These are phyloP conservation scores for Colletotrichum falcatum DNA, from an alignment of 2,329 filamentous ascomycete genomes.

Conservation along the genomic window DNA sequence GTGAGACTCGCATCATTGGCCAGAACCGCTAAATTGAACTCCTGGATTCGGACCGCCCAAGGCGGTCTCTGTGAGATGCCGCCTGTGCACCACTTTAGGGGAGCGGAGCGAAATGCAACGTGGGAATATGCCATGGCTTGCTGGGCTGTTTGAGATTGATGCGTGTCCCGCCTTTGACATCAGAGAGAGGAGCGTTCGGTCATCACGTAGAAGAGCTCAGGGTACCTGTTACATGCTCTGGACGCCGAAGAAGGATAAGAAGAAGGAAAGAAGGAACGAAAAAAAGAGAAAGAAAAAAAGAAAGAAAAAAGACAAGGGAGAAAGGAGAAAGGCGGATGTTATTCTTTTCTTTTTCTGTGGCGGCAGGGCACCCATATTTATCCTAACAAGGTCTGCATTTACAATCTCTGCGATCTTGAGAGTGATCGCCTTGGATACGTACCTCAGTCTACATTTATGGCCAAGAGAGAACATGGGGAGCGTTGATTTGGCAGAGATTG, in stretches of 20 bases:
- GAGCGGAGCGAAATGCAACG: slow-evolving; percentile 26
- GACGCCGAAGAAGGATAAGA: slow-evolving; percentile 1
- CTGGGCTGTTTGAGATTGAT: slow-evolving; percentile 7
- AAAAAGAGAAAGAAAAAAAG: no score
- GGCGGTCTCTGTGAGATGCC: slow-evolving; percentile 18
- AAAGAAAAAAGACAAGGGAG: no score
- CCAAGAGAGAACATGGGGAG: neutral
- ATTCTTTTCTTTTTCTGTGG: neutral
- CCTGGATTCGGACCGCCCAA: slow-evolving; percentile 27
- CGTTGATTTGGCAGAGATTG: neutral
- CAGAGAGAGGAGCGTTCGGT: neutral
- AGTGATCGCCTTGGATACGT: neutral
- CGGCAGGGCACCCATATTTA: neutral
- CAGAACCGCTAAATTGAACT: slow-evolving; percentile 19
- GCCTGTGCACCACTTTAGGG: slow-evolving; percentile 14
- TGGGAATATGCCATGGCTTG: slow-evolving; percentile 13
- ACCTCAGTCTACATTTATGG: neutral
- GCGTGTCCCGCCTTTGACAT: slow-evolving; percentile 1
- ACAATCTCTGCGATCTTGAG: neutral
- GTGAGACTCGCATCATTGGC: slow-evolving; percentile 32
- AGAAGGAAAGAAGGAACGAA: neutral
- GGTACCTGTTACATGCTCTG: slow-evolving; percentile 2
- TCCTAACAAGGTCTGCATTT: neutral
- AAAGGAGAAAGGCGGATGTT: neutral
- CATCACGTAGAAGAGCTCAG: neutral